Evolutionary conservation across 2,329 filamentous ascomycete genomes (phyloP), one percentile per base, ranked within the genome.

Genomic region (Neofusicoccum ribis): DNA sequence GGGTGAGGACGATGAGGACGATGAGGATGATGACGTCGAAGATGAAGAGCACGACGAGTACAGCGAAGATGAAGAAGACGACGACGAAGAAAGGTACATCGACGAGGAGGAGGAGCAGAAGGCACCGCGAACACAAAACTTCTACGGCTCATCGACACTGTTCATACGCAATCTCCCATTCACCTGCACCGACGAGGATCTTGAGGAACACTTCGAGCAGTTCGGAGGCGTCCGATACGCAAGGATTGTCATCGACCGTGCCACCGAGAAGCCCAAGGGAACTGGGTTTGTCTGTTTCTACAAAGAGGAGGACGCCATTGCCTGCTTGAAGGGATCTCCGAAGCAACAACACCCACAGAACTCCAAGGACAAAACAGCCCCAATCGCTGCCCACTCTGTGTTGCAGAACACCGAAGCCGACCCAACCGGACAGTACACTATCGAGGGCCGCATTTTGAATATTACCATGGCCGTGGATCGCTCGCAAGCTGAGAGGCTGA

Each of bases 161-260:
- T 99, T 99, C 79, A 86, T 99, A 71, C 92, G 95, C 69, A 99
- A 99, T 74, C 82, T 99, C 12, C 94, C 96, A 0, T 99, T 96
- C 77, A 93, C 90, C 1, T 89, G 88, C 49, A 91, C 90, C 17
- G 93, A 99, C 71, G 89, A 93, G 60, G 85, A 88, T 56, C 86
- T 99, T 50, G 90, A 93, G 74, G 84, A 89, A 59, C 94, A 97
- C 76, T 99, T 99, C 73, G 82, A 83, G n/a, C 84, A 89, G 72
- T 98, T 99, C 72, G 96, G 95, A 31, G 85, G 85, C n/a, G 83
- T 97, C 44, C 87, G 93, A 43, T 99, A 98, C 76, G 95, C 94
- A 5, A 87, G 96, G 69, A 89, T 97, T 9, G 96, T 99, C 43
- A 86, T 96, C 74, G 94, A 99, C 74, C 89, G 85, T 52, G 87